Percentiles rank a stretch among this genome's conserved stretches.
These are phyloP conservation scores for Zizania latifolia DNA, from an alignment of 176 grass and related monocot genomes.

Conservation along the genomic window DNA sequence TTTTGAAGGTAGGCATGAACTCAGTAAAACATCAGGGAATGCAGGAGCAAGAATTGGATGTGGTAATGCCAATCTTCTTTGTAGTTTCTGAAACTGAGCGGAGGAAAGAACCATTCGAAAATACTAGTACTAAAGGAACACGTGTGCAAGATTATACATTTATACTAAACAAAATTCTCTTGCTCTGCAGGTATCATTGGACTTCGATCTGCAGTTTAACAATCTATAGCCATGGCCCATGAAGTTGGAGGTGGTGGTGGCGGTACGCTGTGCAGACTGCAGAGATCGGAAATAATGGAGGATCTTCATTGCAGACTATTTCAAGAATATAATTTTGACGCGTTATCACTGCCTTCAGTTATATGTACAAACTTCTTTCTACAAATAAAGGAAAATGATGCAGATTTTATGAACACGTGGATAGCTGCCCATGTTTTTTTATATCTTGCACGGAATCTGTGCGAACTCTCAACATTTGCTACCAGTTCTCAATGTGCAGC, in stretches of 20 bases:
- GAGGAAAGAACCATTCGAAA: not conserved
- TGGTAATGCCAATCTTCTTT: slow-evolving; percentile 19
- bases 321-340: too few relatives aligned
- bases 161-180: too few relatives aligned
- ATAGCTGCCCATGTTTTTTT: not conserved
- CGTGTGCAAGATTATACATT: too few relatives aligned
- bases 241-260: not conserved
- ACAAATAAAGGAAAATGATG: not conserved
- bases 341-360: not conserved
- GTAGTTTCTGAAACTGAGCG: not conserved
- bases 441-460: too few relatives aligned
- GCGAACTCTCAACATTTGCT: too few relatives aligned
- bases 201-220: slow-evolving; percentile 46
- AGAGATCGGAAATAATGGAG: too few relatives aligned
- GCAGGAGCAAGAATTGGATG: slow-evolving; percentile 66
- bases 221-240: not conserved
- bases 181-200: slow-evolving; percentile 74
- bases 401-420: too few relatives aligned
- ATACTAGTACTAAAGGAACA: not conserved
- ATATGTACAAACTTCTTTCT: slow-evolving; percentile 8
- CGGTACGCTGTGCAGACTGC: too few relatives aligned
- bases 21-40: slow-evolving; percentile 63
- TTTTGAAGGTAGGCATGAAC: slow-evolving; percentile 58
- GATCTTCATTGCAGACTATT: not conserved
- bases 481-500: too few relatives aligned